These are phyloP conservation scores for Venturia oleaginea DNA, from an alignment of 2,329 filamentous ascomycete genomes.

Conservation along the genomic window DNA sequence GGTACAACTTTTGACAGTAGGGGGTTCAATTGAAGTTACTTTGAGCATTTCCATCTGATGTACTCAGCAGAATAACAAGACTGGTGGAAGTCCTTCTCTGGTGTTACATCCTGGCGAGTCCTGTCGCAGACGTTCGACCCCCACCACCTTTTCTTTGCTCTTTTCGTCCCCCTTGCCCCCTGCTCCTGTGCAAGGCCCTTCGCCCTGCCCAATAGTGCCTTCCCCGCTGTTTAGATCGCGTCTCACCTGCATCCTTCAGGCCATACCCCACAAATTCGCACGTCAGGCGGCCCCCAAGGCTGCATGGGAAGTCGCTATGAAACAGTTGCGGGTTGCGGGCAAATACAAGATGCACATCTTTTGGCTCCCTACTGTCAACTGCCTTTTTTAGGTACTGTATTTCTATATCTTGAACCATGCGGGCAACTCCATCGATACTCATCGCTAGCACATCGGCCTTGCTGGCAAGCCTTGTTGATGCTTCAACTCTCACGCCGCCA, in stretches of 20 bases:
- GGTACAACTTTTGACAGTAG: background rate
- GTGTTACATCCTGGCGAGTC: background rate
- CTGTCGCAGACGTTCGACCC: background rate
- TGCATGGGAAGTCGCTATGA: background rate
- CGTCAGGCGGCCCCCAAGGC: background rate
- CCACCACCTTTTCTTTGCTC: background rate
- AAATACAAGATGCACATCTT: background rate
- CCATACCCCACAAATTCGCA: background rate
- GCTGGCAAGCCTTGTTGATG: background rate
- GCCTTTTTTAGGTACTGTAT: background rate
- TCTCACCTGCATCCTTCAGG: background rate
- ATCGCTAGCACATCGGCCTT: background rate
- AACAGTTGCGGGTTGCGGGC: background rate
- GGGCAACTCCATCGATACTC: background rate
- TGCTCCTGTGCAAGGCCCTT: background rate
- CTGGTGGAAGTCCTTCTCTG: background rate
- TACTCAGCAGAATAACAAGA: background rate
- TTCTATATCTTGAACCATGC: background rate
- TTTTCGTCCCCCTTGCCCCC: background rate
- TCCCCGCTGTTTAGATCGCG: background rate
- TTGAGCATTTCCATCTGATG: background rate
- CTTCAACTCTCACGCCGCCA: conserved; percentile 42
- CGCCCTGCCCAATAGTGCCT: background rate
- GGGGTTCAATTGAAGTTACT: background rate
- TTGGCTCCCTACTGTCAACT: background rate